These are phyloP conservation scores for Cytospora chrysosperma DNA, from an alignment of 2,329 filamentous ascomycete genomes.

Conservation along the genomic window DNA sequence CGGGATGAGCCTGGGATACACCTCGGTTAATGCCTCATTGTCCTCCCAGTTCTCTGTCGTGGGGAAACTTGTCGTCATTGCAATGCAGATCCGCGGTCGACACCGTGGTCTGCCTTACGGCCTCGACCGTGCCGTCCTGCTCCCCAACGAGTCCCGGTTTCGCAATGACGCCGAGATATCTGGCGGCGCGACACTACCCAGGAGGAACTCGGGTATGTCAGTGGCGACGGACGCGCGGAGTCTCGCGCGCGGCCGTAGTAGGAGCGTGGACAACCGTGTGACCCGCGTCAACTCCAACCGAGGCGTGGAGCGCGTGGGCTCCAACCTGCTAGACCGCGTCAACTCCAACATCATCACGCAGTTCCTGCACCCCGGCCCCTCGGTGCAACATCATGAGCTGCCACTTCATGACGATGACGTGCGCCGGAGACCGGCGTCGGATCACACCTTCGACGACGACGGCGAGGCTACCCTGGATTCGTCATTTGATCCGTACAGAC, in stretches of 20 bases:
- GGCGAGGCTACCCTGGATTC: background rate
- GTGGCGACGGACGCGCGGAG: slow-evolving; percentile 29
- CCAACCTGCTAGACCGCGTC: slow-evolving; percentile 33
- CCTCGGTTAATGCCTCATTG: slow-evolving; percentile 73
- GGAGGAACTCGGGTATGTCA: slow-evolving; percentile 38
- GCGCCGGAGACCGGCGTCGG: slow-evolving; percentile 10
- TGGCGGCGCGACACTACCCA: slow-evolving; percentile 37
- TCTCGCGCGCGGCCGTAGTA: slow-evolving; percentile 35
- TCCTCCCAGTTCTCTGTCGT: slow-evolving; percentile 76
- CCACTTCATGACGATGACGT: slow-evolving; percentile 28
- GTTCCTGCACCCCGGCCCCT: slow-evolving; percentile 50
- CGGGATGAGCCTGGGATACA: slow-evolving; percentile 82
- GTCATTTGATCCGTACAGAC: slow-evolving; percentile 11
- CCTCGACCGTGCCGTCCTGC: slow-evolving; percentile 59
- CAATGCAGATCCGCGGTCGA: slow-evolving; percentile 68
- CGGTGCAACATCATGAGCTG: slow-evolving; percentile 35
- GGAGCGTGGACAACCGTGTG: slow-evolving; percentile 31
- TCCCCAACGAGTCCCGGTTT: slow-evolving; percentile 57
- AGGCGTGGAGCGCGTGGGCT: slow-evolving; percentile 35
- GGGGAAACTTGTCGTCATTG: slow-evolving; percentile 67
- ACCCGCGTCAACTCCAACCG: slow-evolving; percentile 31
- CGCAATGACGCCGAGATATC: slow-evolving; percentile 51
- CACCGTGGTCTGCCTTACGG: slow-evolving; percentile 69
- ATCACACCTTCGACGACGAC: slow-evolving; percentile 12
- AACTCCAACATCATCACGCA: slow-evolving; percentile 46